A percentile compares a stretch with the other conserved stretches of the same genome.
Evolutionary conservation across 192 early-diverging fungal species (phyloP).

Genomic region (Mortierella hygrophila): DNA sequence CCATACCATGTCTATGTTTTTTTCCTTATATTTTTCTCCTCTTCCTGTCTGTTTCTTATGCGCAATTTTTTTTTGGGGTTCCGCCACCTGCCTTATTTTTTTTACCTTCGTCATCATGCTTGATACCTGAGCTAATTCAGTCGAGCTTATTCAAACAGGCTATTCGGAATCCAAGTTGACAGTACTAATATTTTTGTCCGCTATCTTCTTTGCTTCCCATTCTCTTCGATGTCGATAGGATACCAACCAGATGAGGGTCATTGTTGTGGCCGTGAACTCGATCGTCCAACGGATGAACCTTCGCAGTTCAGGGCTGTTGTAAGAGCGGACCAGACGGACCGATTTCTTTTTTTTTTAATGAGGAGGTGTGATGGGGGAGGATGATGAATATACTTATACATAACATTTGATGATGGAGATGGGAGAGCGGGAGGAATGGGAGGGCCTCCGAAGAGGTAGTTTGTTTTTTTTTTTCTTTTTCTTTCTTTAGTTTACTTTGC

Average conservation of each 20-base stretch:
- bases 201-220: background rate
- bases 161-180: background rate
- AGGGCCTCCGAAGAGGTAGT: background rate
- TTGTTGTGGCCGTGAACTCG: conserved; percentile 62
- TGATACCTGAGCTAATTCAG: background rate
- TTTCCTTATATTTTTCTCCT: background rate
- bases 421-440: background rate
- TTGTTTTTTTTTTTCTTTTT: background rate
- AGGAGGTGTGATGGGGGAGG: background rate
- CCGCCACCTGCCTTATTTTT: background rate
- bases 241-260: conserved; percentile 65
- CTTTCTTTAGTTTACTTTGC: background rate
- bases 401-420: background rate
- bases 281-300: conserved; percentile 64
- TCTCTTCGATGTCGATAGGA: conserved; percentile 34
- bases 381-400: background rate
- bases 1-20: conserved; percentile 32
- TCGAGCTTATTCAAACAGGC: background rate
- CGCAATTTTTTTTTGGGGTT: conserved; percentile 11
- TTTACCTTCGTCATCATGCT: background rate
- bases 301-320: conserved; percentile 58
- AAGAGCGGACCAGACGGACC: background rate
- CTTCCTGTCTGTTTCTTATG: background rate
- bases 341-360: background rate
- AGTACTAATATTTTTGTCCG: conserved; percentile 14